Conservation (phyloP, 352 stramenopile species). For the Globisporangium alternatum region DNA sequence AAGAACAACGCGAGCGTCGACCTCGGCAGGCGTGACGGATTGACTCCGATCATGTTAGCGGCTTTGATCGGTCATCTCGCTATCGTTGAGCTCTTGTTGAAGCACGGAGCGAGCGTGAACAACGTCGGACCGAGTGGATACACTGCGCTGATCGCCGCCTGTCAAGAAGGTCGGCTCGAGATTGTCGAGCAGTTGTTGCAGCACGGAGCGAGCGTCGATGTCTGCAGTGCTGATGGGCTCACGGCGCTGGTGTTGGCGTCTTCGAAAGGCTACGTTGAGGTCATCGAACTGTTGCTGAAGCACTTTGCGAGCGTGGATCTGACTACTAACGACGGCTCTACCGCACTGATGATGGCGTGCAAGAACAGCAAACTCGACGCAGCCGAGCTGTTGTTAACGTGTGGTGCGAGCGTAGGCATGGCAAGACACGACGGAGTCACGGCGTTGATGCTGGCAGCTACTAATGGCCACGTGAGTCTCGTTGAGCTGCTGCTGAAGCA, state of each 20-base stretch:
- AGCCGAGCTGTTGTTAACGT: neutral
- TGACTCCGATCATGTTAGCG: neutral
- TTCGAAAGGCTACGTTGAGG: neutral
- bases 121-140: neutral
- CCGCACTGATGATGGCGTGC: neutral
- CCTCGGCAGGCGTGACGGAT: neutral
- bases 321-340: neutral
- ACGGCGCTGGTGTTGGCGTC: neutral
- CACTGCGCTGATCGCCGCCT: neutral
- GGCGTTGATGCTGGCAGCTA: neutral
- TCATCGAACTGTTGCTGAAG: neutral
- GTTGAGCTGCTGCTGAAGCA: neutral
- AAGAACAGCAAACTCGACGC: neutral
- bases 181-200: neutral
- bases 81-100: neutral
- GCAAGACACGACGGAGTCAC: neutral
- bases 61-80: neutral
- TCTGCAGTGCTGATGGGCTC: neutral
- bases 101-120: neutral
- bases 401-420: neutral
- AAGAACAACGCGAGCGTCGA: neutral
- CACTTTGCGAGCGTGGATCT: neutral
- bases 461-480: neutral
- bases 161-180: neutral
- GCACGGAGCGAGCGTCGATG: neutral